These are phyloP conservation scores for Gautieria morchelliformis DNA, from an alignment of 768 basidiomycete species.

Conservation along the genomic window DNA sequence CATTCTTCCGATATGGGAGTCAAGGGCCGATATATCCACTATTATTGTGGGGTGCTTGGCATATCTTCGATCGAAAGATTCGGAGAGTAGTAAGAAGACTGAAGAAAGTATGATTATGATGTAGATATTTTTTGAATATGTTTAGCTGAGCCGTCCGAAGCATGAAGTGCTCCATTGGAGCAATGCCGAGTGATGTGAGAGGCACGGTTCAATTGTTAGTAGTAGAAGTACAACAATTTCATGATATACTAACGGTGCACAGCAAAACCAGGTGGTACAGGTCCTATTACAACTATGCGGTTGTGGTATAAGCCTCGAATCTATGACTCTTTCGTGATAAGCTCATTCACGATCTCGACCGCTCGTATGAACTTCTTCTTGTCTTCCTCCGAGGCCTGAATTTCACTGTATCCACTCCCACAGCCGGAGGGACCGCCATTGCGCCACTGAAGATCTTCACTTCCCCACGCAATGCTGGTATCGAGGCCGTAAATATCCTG, in stretches of 20 bases:
- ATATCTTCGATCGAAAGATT: neutral
- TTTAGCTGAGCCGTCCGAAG: neutral
- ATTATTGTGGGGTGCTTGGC: slow-evolving; percentile 11
- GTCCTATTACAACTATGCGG: neutral
- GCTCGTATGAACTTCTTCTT: slow-evolving; percentile 62
- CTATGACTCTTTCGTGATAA: slow-evolving; percentile 24
- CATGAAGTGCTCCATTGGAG: neutral
- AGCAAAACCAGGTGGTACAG: neutral
- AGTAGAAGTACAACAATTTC: neutral
- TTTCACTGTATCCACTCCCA: slow-evolving; percentile 37
- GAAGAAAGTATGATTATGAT: neutral
- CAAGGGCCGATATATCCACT: slow-evolving; percentile 21
- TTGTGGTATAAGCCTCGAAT: neutral
- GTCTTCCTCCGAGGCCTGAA: slow-evolving; percentile 47
- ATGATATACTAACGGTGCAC: neutral
- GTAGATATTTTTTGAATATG: neutral
- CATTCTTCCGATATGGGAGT: slow-evolving; percentile 29
- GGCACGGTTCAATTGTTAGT: neutral
- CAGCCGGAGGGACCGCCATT: slow-evolving; percentile 58
- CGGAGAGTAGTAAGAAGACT: neutral
- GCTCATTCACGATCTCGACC: slow-evolving; percentile 51
- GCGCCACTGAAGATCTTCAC: slow-evolving; percentile 48
- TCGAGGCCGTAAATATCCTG: slow-evolving; percentile 64
- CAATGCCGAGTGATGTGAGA: neutral
- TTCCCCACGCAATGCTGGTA: slow-evolving; percentile 53